phyloP scores from a whole-genome alignment of 805 yeast species.

The Yarrowia bubula region DNA sequence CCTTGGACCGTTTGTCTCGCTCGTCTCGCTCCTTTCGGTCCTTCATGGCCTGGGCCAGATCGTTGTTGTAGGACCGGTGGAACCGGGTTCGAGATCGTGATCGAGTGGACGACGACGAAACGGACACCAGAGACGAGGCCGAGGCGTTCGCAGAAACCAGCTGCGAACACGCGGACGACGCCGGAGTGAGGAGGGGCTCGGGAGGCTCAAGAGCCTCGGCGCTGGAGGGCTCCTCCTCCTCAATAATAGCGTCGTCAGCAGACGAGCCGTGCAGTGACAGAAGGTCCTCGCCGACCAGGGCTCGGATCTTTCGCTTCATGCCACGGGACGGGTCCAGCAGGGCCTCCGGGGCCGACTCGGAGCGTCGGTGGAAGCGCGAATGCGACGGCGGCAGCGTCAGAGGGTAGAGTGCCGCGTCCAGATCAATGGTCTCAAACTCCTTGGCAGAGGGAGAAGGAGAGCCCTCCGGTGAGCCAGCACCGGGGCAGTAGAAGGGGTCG shows the following conservation, averaged over 20 bases:
- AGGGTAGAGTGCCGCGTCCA: conserved; percentile 52
- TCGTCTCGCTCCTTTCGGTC: conserved; percentile 23
- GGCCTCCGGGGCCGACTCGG: conserved; percentile 58
- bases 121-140: conserved; percentile 28
- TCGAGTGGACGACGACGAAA: conserved; percentile 24
- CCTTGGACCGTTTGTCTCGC: conserved; percentile 6
- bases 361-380: conserved; percentile 46
- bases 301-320: conserved; percentile 24
- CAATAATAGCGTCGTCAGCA: conserved; percentile 34
- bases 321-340: conserved; percentile 31
- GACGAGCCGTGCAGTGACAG: background rate
- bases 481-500: conserved; percentile 29
- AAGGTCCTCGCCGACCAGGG: conserved; percentile 25
- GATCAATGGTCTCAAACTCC: conserved; percentile 46
- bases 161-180: conserved; percentile 22
- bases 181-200: conserved; percentile 10
- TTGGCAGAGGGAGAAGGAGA: conserved; percentile 34
- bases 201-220: background rate
- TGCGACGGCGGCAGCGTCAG: conserved; percentile 26
- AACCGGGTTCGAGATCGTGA: conserved; percentile 29
- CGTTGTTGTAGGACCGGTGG: conserved; percentile 29
- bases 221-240: conserved; percentile 31
- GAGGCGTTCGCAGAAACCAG: conserved; percentile 30
- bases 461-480: conserved; percentile 29
- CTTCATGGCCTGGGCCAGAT: conserved; percentile 26